Percentiles rank a stretch among this genome's conserved stretches.
Conservation (phyloP, 2,329 filamentous ascomycete genomes). For the Monascus ruber region DNA sequence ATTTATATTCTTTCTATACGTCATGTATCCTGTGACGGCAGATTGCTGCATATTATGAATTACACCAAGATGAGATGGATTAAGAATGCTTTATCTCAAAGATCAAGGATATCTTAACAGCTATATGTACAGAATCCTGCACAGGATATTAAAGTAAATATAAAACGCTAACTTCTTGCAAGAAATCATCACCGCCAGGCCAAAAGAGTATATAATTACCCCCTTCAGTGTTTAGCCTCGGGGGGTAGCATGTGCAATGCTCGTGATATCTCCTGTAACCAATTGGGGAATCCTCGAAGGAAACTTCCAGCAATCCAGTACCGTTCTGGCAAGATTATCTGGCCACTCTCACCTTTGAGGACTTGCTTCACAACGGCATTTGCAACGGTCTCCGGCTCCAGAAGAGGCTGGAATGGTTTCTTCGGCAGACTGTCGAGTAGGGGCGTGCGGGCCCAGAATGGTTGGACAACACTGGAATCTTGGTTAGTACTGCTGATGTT, state of each 20-base stretch:
- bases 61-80: too few species aligned
- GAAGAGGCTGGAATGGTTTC: conserved; percentile 12
- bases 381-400: conserved; percentile 32
- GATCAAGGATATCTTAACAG: too few species aligned
- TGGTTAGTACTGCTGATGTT: not conserved
- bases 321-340: conserved; percentile 36
- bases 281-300: conserved; percentile 29
- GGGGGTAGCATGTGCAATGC: not conserved
- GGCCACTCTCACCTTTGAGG: conserved; percentile 37
- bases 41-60: too few species aligned
- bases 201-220: too few species aligned
- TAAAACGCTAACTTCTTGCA: too few species aligned
- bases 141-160: too few species aligned
- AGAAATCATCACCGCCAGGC: too few species aligned
- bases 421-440: conserved; percentile 28
- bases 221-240: not conserved
- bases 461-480: conserved; percentile 5
- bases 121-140: too few species aligned
- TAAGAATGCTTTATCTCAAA: too few species aligned
- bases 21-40: too few species aligned
- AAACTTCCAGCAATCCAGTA: conserved; percentile 12
- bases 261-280: conserved; percentile 35
- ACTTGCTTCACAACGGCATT: conserved; percentile 41
- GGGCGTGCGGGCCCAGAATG: conserved; percentile 39
- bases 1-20: too few species aligned